phyloP scores from a whole-genome alignment of 176 grass and related monocot genomes.

The Rhynchospora breviuscula region DNA sequence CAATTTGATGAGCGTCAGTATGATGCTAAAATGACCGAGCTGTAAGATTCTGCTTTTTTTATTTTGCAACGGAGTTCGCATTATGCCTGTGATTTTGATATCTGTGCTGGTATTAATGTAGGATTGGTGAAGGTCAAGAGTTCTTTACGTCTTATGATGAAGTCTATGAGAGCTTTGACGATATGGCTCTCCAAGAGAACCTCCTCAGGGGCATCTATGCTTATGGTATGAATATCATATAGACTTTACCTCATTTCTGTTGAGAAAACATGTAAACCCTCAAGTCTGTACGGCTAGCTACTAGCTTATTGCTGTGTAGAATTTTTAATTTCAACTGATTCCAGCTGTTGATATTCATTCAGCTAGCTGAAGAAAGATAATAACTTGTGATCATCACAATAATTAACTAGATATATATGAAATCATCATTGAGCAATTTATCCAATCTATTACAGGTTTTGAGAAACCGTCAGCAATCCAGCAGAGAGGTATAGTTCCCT shows the following conservation, averaged over 20 bases:
- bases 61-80: neutral
- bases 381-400: neutral
- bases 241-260: neutral
- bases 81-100: neutral
- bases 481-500: slow-evolving; percentile 87
- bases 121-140: slow-evolving; percentile 55
- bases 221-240: slow-evolving; percentile 36
- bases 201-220: slow-evolving; percentile 92
- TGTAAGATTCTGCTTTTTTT: neutral
- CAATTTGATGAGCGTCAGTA: slow-evolving; percentile 79
- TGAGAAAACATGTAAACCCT: neutral
- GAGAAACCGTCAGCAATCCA: slow-evolving; percentile 95
- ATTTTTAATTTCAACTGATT: neutral
- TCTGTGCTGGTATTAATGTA: slow-evolving; percentile 14
- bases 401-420: neutral
- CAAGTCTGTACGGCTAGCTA: neutral
- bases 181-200: slow-evolving; percentile 92
- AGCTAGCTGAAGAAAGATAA: neutral
- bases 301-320: neutral
- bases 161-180: slow-evolving; percentile 88
- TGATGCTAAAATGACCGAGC: slow-evolving; percentile 80
- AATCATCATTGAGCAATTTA: neutral
- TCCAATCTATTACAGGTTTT: slow-evolving; percentile 46
- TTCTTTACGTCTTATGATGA: slow-evolving; percentile 87
- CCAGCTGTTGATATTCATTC: neutral